phyloP scores from a whole-genome alignment of 164 flowering plant genomes.

The Vitis cinerea region DNA sequence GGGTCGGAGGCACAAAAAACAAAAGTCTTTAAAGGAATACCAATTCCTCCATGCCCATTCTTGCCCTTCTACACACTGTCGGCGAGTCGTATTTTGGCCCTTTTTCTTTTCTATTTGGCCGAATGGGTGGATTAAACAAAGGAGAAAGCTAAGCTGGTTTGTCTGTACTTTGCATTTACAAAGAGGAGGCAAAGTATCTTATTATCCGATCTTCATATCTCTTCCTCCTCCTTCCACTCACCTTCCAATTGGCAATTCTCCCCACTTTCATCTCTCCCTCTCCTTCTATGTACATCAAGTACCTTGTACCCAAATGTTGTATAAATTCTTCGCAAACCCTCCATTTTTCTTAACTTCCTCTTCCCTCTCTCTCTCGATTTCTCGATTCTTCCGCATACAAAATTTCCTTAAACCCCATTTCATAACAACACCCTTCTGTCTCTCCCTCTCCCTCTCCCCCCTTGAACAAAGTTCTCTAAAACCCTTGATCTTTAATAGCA shows the following conservation, averaged over 20 bases:
- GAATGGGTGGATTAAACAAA: background rate
- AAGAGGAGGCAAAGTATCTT: conserved; percentile 32
- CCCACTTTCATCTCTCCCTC: conserved; percentile 1
- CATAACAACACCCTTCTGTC: too few relatives aligned
- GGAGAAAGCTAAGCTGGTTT: conserved; percentile 31
- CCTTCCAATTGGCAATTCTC: conserved; percentile 29
- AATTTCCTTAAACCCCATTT: background rate
- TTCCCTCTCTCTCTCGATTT: background rate
- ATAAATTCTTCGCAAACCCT: background rate
- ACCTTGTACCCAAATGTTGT: background rate
- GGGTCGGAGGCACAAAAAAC: background rate
- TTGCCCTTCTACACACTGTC: conserved; percentile 29
- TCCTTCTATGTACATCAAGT: background rate
- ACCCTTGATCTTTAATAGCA: too few relatives aligned
- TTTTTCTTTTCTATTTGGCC: too few relatives aligned
- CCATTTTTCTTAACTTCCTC: background rate
- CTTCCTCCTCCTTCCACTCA: conserved; percentile 29
- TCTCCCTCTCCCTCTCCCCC: too few relatives aligned
- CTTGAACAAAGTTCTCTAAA: too few relatives aligned
- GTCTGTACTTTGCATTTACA: conserved; percentile 34
- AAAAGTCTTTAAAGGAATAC: background rate
- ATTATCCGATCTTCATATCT: conserved; percentile 18
- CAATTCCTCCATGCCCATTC: conserved; percentile 2
- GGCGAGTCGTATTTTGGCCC: conserved; percentile 13
- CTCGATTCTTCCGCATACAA: too few relatives aligned